A percentile compares a stretch with the other conserved stretches of the same genome.
phyloP scores from a whole-genome alignment of 768 basidiomycete genomes.

The Lactarius sp. region DNA sequence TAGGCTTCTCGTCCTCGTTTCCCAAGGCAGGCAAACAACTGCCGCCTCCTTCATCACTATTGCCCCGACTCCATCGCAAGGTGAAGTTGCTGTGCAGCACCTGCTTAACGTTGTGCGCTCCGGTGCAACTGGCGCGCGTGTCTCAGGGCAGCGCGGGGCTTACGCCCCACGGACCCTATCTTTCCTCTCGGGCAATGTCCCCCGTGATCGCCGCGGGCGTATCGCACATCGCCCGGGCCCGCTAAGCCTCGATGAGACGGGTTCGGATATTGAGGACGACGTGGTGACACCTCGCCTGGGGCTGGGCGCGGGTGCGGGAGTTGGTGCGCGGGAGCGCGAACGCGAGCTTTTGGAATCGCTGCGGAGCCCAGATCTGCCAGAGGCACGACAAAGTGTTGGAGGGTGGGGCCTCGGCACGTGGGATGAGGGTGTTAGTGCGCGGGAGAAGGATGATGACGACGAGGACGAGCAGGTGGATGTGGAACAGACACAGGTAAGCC shows the following conservation, averaged over 20 bases:
- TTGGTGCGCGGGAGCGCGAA: constrained; percentile 44
- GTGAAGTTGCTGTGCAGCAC: constrained; percentile 64
- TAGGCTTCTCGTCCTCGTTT: constrained; percentile 72
- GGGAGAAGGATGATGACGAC: constrained; percentile 52
- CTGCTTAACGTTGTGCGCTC: constrained; percentile 60
- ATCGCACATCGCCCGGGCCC: constrained; percentile 46
- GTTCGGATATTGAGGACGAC: constrained; percentile 30
- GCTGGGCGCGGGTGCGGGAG: constrained; percentile 8
- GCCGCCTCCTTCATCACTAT: constrained; percentile 54
- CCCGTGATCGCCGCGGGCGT: constrained; percentile 74
- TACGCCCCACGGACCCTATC: constrained; percentile 47
- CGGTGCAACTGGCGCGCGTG: constrained; percentile 35
- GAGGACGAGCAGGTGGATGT: constrained; percentile 61
- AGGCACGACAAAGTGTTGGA: constrained; percentile 47
- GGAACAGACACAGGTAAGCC: constrained; percentile 64
- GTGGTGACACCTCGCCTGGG: constrained; percentile 19
- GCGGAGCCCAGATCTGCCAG: constrained; percentile 32
- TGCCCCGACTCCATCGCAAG: constrained; percentile 51
- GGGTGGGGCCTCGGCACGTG: constrained; percentile 67
- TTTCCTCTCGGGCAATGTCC: constrained; percentile 67
- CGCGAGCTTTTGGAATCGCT: constrained; percentile 54
- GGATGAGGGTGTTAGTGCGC: constrained; percentile 41
- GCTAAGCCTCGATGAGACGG: constrained; percentile 14
- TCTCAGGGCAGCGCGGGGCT: constrained; percentile 21
- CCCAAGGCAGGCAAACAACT: constrained; percentile 57